Evolutionary conservation across 768 basidiomycete genomes (phyloP).

Genomic region (Russula dissimulans): DNA sequence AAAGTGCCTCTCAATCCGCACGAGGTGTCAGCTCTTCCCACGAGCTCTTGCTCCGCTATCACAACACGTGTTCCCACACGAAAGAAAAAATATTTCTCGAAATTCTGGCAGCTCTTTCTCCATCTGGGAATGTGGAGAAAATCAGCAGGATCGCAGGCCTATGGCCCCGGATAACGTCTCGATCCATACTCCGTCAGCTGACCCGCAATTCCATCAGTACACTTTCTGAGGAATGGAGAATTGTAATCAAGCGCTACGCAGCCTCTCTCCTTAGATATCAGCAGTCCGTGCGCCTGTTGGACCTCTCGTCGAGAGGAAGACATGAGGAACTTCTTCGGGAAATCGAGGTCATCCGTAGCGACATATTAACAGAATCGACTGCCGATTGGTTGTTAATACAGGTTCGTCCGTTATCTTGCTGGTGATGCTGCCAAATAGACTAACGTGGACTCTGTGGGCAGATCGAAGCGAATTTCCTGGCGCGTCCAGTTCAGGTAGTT

Average conservation of each 20-base stretch:
- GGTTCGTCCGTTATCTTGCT: not conserved
- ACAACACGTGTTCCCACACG: not conserved
- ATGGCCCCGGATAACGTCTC: conserved; percentile 8
- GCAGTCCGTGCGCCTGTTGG: conserved; percentile 6
- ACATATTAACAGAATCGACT: not conserved
- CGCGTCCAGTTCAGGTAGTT: conserved; percentile 34
- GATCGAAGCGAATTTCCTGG: conserved; percentile 38
- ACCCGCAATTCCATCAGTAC: conserved; percentile 18
- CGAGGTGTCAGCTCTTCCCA: not conserved
- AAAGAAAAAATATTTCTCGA: not conserved
- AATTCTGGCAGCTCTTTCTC: not conserved
- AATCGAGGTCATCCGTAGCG: not conserved
- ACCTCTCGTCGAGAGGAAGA: not conserved
- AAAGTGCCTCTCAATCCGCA: not conserved
- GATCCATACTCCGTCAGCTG: conserved; percentile 15
- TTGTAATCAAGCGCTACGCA: not conserved
- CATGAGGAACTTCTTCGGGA: conserved; percentile 4
- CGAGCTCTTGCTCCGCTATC: not conserved
- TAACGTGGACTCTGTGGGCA: conserved; percentile 15
- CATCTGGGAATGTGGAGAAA: not conserved
- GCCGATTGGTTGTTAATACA: conserved; percentile 13
- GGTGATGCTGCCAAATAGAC: too few relatives aligned
- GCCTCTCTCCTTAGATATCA: not conserved
- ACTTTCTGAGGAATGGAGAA: not conserved
- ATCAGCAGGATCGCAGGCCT: not conserved